Conservation (phyloP, 2,329 filamentous ascomycete species). For the Aureobasidium mangrovei region DNA sequence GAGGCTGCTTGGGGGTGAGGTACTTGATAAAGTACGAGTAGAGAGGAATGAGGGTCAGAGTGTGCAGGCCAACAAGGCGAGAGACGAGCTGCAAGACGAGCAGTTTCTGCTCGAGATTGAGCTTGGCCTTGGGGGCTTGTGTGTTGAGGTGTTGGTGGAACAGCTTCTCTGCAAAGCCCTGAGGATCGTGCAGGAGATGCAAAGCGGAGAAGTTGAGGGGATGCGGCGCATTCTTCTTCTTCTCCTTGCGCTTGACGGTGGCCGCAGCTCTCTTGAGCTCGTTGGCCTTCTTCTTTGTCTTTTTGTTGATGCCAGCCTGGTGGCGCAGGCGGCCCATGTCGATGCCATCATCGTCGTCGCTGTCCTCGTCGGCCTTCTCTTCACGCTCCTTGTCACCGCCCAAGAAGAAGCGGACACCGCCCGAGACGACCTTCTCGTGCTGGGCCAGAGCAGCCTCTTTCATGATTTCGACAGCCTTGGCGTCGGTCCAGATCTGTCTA, state of each 20-base stretch:
- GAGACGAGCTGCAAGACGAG: constrained; percentile 87
- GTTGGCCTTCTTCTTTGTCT: constrained; percentile 78
- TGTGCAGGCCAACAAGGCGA: constrained; percentile 83
- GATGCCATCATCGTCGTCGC: constrained; percentile 64
- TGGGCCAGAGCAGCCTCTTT: constrained; percentile 82
- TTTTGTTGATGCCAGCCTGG: constrained; percentile 89
- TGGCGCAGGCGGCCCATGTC: constrained; percentile 79
- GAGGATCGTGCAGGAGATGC: constrained; percentile 87
- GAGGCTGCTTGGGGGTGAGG: constrained; percentile 78
- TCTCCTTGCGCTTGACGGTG: constrained; percentile 73
- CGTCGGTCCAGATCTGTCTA: constrained; percentile 89
- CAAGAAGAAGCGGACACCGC: constrained; percentile 87
- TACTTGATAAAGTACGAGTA: constrained; percentile 95
- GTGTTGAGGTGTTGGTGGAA: constrained; percentile 82
- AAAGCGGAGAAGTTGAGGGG: constrained; percentile 93
- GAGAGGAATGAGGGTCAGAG: constrained; percentile 77
- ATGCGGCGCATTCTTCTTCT: constrained; percentile 80
- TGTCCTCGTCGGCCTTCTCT: constrained; percentile 75
- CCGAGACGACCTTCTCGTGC: constrained; percentile 84
- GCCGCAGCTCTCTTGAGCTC: constrained; percentile 70
- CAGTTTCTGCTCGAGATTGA: constrained; percentile 81
- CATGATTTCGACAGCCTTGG: constrained; percentile 96
- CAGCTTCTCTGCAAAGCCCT: constrained; percentile 82
- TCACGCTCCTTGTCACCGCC: constrained; percentile 94
- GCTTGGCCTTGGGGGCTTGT: constrained; percentile 64